Percentiles rank a stretch among this genome's conserved stretches.
Conservation (phyloP, 2,329 filamentous ascomycete genomes). For the Ramichloridium luteum region DNA sequence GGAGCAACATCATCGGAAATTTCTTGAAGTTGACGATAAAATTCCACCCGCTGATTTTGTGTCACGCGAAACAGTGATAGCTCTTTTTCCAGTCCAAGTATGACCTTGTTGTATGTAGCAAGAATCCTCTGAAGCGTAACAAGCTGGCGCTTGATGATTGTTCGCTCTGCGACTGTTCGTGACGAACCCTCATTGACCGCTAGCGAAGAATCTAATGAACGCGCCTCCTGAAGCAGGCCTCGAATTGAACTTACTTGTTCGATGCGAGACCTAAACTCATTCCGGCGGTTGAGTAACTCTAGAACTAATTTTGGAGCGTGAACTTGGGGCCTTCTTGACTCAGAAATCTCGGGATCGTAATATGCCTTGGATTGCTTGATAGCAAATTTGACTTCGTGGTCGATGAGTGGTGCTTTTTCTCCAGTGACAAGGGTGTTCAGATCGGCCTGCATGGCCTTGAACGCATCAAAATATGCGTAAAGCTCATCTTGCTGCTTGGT, state of each 20-base stretch:
- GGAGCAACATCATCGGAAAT: conserved; percentile 80
- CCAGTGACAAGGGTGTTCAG: conserved; percentile 66
- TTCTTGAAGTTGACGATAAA: conserved; percentile 77
- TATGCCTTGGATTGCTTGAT: conserved; percentile 14
- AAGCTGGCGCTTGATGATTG: conserved; percentile 53
- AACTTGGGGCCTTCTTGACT: conserved; percentile 48
- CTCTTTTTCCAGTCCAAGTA: conserved; percentile 51
- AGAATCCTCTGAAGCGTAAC: conserved; percentile 43
- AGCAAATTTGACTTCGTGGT: conserved; percentile 52
- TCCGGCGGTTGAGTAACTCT: conserved; percentile 35
- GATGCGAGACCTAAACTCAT: conserved; percentile 36
- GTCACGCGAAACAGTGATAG: conserved; percentile 61
- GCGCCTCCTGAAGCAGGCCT: conserved; percentile 56
- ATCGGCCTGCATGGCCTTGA: conserved; percentile 67
- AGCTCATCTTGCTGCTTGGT: conserved; percentile 80
- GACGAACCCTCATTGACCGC: conserved; percentile 45
- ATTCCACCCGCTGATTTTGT: conserved; percentile 79
- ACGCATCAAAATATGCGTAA: conserved; percentile 69
- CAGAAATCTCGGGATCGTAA: conserved; percentile 43
- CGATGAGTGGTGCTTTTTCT: conserved; percentile 60
- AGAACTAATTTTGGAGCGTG: conserved; percentile 57
- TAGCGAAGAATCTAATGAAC: conserved; percentile 48
- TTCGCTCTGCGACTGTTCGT: conserved; percentile 50
- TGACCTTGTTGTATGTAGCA: conserved; percentile 40
- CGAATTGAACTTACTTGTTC: conserved; percentile 53